Evolutionary conservation across 2,329 filamentous ascomycete species (phyloP).

Genomic region (Penicillium brasilianum): DNA sequence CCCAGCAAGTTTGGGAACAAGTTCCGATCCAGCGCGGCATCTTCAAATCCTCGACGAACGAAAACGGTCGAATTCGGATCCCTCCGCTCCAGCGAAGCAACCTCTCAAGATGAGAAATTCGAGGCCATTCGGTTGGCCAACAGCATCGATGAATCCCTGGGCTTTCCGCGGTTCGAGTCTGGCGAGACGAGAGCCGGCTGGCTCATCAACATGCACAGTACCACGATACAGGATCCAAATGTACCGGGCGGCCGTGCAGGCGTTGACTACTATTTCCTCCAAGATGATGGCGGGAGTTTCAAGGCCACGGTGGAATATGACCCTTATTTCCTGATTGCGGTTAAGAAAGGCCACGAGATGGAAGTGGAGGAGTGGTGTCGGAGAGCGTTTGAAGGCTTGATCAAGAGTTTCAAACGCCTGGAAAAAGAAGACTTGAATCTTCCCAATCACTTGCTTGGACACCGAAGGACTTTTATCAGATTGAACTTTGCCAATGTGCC

Average conservation of each 20-base stretch:
- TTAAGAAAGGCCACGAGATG: slow-evolving; percentile 82
- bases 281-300: slow-evolving; percentile 85
- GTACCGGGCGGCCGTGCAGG: slow-evolving; percentile 83
- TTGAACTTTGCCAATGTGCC: slow-evolving; percentile 85
- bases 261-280: slow-evolving; percentile 96
- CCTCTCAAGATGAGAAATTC: slow-evolving; percentile 89
- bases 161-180: slow-evolving; percentile 88
- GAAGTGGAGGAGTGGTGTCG: slow-evolving; percentile 95
- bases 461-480: slow-evolving; percentile 85
- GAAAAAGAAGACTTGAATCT: slow-evolving; percentile 93
- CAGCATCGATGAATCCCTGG: slow-evolving; percentile 92
- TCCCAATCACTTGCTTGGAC: slow-evolving; percentile 94
- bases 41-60: slow-evolving; percentile 59
- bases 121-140: slow-evolving; percentile 83
- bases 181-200: slow-evolving; percentile 86
- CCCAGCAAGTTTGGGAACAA: slow-evolving; percentile 70
- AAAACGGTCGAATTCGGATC: slow-evolving; percentile 81
- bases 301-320: slow-evolving; percentile 97
- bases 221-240: slow-evolving; percentile 81
- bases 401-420: slow-evolving; percentile 76
- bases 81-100: slow-evolving; percentile 77
- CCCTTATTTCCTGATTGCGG: slow-evolving; percentile 92
- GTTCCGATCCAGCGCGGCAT: slow-evolving; percentile 50
- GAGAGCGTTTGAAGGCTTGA: slow-evolving; percentile 78
- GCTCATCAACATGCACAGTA: slow-evolving; percentile 94